A percentile compares a stretch with the other conserved stretches of the same genome.
Conservation (phyloP, 306 rosid species). For the Gastrolobium villosum region DNA sequence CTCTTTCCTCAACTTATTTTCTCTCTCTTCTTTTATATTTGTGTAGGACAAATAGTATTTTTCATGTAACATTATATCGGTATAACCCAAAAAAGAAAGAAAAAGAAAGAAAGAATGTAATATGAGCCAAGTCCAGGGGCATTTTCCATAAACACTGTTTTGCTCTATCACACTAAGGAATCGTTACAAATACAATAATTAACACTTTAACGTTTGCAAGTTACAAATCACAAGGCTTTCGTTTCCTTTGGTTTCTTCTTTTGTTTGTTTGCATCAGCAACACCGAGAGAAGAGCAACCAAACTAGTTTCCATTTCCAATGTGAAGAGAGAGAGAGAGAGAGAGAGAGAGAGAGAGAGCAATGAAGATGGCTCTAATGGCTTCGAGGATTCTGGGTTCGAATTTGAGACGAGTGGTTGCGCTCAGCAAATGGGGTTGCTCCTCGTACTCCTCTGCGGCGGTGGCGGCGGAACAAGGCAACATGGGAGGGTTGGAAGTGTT, state of each 20-base stretch:
- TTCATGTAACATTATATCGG: too few relatives aligned
- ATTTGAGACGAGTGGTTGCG: not conserved
- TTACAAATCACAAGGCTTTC: not conserved
- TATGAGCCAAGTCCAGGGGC: not conserved
- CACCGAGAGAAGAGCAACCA: not conserved
- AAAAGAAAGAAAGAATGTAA: not conserved
- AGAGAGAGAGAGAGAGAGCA: conserved; percentile 2
- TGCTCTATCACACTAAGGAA: too few relatives aligned
- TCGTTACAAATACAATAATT: too few relatives aligned
- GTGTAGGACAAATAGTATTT: too few relatives aligned
- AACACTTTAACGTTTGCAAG: too few relatives aligned
- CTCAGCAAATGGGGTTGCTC: not conserved
- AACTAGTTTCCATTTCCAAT: conserved; percentile 44
- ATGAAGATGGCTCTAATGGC: conserved; percentile 60
- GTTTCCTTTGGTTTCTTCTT: not conserved
- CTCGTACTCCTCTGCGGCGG: conserved; percentile 49
- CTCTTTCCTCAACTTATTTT: too few relatives aligned
- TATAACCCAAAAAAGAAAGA: too few relatives aligned
- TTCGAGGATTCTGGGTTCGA: conserved; percentile 49
- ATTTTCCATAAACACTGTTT: not conserved
- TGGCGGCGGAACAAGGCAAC: conserved; percentile 38
- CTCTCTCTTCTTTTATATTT: too few relatives aligned
- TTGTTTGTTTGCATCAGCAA: not conserved
- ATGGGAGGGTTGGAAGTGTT: conserved; percentile 48
- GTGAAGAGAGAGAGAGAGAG: conserved; percentile 46